Evolutionary conservation across 495 filamentous ascomycete genomes (phyloP), one percentile per base, ranked within the genome.

Genomic region (Tuber aestivum): DNA sequence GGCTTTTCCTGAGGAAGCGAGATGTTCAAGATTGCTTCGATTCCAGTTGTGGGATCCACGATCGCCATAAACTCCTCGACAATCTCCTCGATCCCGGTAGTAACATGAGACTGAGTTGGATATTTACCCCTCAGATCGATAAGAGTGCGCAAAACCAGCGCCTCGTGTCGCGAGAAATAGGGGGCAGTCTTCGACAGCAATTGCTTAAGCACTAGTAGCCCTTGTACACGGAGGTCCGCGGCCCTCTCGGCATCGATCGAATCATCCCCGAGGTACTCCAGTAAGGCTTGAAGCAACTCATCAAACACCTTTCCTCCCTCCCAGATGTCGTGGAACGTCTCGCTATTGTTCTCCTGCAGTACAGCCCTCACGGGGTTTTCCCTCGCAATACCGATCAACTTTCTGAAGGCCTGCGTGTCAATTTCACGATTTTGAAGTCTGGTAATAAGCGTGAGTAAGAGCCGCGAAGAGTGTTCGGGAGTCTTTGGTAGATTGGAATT

Each of bases 321-420:
- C 82, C 89, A 90, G 70, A 91, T 87, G 68, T 88, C 85, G 44
- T 86, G 83, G 44, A 78, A 69, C 27, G 69, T 68, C 42, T 79
- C 79, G 18, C 77, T 73, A 41, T 88, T 90, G 71, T 87, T 85
- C 69, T 90, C 88, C n/a, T 82, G 82, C 50, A 89, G 86, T 12
- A 83, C 81, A 20, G 87, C 79, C 75, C 89, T 89, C 18, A 83
- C 82, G 2, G 81, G 79, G 76, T 90, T 90, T 77, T 90, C 90
- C 72, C 91, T 89, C 78, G 95, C 91, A 75, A 97, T 87, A 40
- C 89, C 88, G 83, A 96, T 94, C 16, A 97, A 84, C 76, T 95
- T 94, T 71, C 94, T 90, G 85, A 97, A 97, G 72, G 92, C 93
- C 78, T 94, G 92, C 8, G 93, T 92, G 80, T 97, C 94, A 48